These are phyloP conservation scores for Tillandsia leiboldiana DNA, from an alignment of 176 grass and related monocot species.

Conservation along the genomic window DNA sequence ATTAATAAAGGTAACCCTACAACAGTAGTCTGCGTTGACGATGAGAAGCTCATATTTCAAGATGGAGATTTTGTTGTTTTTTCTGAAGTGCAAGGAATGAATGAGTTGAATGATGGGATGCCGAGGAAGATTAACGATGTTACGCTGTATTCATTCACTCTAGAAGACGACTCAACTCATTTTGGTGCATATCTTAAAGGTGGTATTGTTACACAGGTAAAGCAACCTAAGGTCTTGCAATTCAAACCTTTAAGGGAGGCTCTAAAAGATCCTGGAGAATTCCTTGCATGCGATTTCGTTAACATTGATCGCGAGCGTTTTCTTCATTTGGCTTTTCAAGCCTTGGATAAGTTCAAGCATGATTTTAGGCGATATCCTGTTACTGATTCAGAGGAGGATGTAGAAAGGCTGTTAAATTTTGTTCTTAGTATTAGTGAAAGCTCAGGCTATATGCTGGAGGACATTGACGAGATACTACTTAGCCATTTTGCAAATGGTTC, in stretches of 20 bases:
- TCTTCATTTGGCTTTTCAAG: conserved; percentile 63
- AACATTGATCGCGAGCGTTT: conserved; percentile 48
- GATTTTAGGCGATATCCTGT: conserved; percentile 44
- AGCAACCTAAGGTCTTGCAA: conserved; percentile 36
- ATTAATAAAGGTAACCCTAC: conserved; percentile 56
- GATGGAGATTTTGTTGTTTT: conserved; percentile 62
- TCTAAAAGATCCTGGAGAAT: conserved; percentile 61
- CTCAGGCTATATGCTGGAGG: conserved; percentile 27
- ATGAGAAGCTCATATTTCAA: conserved; percentile 54
- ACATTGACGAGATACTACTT: conserved; percentile 51
- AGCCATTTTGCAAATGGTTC: conserved; percentile 58
- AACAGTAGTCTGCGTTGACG: conserved; percentile 39
- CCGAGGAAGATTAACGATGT: conserved; percentile 43
- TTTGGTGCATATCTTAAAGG: conserved; percentile 57
- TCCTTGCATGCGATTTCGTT: conserved; percentile 51
- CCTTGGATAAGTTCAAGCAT: conserved; percentile 64
- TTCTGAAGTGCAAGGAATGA: conserved; percentile 68
- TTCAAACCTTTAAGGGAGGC: conserved; percentile 62
- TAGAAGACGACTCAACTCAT: conserved; percentile 57
- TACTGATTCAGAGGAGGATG: conserved; percentile 51
- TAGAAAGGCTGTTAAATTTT: conserved; percentile 36
- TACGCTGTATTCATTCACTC: conserved; percentile 37
- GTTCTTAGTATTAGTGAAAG: conserved; percentile 44
- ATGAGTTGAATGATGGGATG: conserved; percentile 71
- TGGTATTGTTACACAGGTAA: conserved; percentile 64